phyloP scores from a whole-genome alignment of 108 stramenopile genomes.

The Hondaea fermentalgiana region DNA sequence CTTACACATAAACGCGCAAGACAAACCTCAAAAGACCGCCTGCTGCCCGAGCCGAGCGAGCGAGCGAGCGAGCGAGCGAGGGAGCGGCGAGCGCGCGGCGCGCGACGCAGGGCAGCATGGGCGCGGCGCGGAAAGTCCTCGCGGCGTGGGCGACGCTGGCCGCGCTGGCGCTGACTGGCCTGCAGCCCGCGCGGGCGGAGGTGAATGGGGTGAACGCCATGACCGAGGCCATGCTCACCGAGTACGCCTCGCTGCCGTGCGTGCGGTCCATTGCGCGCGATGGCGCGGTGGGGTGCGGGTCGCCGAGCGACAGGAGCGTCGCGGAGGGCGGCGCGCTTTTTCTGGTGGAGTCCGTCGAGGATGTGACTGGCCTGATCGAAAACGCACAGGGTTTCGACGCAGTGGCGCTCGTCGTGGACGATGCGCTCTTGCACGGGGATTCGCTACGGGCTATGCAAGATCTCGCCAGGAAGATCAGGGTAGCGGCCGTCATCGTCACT shows the following conservation, averaged over 20 bases:
- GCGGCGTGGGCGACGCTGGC: not conserved
- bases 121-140: no score
- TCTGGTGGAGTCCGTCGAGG: not conserved
- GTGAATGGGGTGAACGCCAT: not conserved
- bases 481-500: not conserved
- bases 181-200: not conserved
- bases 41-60: no score
- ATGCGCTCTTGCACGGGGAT: not conserved
- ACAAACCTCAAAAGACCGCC: no score
- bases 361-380: not conserved
- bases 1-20: no score
- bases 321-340: not conserved
- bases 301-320: not conserved
- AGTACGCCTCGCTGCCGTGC: not conserved
- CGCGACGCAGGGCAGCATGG: no score
- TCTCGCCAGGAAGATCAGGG: not conserved
- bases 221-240: not conserved
- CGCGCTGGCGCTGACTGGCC: not conserved
- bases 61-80: no score
- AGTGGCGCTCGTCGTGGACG: not conserved
- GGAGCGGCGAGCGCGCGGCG: no score
- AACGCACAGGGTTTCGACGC: not conserved
- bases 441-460: not conserved
- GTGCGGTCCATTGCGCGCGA: not conserved
- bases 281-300: not conserved